These are phyloP conservation scores for Microsporum audouinii DNA, from an alignment of 2,329 filamentous ascomycete genomes.

Conservation along the genomic window DNA sequence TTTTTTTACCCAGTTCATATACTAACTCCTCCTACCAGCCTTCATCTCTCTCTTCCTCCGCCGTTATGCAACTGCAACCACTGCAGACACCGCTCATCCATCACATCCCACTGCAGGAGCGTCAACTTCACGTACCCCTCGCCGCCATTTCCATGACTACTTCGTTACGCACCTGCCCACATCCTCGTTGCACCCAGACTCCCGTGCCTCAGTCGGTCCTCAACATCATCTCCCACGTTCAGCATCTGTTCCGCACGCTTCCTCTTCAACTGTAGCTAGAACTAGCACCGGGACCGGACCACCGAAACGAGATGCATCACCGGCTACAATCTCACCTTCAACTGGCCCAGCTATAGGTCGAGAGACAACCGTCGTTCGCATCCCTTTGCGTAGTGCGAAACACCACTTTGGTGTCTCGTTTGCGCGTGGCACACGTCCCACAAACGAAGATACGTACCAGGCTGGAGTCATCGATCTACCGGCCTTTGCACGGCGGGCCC, in stretches of 20 bases:
- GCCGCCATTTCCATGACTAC: constrained; percentile 74
- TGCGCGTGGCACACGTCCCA: constrained; percentile 68
- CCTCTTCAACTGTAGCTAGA: constrained; percentile 14
- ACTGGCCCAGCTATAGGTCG: constrained; percentile 45
- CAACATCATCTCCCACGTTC: constrained; percentile 80
- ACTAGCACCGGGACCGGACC: constrained; percentile 34
- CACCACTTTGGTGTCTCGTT: constrained; percentile 83
- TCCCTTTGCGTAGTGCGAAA: constrained; percentile 84
- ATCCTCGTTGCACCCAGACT: constrained; percentile 83
- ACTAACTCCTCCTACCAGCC: constrained; percentile 19
- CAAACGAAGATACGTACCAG: constrained; percentile 91
- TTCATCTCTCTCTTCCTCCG: constrained; percentile 26
- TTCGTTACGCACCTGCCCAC: constrained; percentile 94
- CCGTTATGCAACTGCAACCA: constrained; percentile 18
- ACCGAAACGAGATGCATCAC: constrained; percentile 18
- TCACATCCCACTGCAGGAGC: constrained; percentile 6
- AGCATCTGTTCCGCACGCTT: constrained; percentile 58
- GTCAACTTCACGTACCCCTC: constrained; percentile 5
- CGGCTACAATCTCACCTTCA: constrained; percentile 46
- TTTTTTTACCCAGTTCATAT: constrained; percentile 4
- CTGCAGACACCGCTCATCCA: not conserved
- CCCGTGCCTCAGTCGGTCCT: constrained; percentile 49
- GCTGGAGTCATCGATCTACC: constrained; percentile 88
- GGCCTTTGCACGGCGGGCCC: constrained; percentile 75
- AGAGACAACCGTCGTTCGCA: constrained; percentile 87